Evolutionary conservation across 305 asterid species (phyloP).

Genomic region (Solanum hybrid): DNA sequence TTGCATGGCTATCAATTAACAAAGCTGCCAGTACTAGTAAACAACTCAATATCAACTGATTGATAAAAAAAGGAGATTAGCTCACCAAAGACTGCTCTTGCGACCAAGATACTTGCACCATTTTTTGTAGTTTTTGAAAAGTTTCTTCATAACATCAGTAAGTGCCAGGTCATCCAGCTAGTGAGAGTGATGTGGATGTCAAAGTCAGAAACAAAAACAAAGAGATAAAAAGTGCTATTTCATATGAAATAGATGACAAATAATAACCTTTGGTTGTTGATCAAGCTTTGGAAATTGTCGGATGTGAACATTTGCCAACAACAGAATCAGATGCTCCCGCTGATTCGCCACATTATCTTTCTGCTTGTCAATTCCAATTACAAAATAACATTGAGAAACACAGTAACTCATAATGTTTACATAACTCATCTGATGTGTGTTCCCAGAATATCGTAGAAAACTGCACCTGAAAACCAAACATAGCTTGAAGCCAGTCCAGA

Average conservation of each 20-base stretch:
- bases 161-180: conserved; percentile 96
- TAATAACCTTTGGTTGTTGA: conserved; percentile 81
- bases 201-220: not conserved
- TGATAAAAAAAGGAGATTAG: not conserved
- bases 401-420: not conserved
- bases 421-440: not conserved
- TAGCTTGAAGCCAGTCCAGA: conserved; percentile 87
- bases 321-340: conserved; percentile 87
- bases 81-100: conserved; percentile 96
- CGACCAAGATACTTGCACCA: conserved; percentile 99
- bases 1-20: not conserved
- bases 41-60: not conserved
- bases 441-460: not conserved
- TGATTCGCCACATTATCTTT: conserved; percentile 88
- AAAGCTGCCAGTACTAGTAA: not conserved
- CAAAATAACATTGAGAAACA: not conserved
- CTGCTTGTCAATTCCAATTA: conserved; percentile 37
- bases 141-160: conserved; percentile 91
- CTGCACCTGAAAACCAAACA: conserved; percentile 96
- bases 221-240: not conserved
- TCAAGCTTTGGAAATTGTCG: conserved; percentile 86
- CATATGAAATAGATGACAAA: not conserved
- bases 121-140: conserved; percentile 89
- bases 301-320: conserved; percentile 94
- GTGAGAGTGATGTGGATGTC: not conserved